These are phyloP conservation scores for Pisolithus sp. DNA, from an alignment of 768 basidiomycete species.

Conservation along the genomic window DNA sequence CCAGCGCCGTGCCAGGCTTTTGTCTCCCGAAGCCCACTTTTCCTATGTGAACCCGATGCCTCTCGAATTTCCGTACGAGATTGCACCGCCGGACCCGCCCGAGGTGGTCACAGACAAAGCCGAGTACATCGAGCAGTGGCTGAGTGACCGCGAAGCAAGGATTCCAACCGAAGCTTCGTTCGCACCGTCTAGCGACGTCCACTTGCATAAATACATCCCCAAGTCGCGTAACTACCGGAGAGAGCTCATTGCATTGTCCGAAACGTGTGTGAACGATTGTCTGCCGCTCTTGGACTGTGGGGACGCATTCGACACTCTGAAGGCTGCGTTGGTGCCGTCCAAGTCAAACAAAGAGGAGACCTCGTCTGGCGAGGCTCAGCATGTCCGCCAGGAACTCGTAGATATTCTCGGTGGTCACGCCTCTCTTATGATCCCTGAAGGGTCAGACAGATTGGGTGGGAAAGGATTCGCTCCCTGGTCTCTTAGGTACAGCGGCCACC, in stretches of 20 bases:
- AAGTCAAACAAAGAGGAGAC: conserved; percentile 25
- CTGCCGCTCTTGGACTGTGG: conserved; percentile 84
- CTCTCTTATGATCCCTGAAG: conserved; percentile 45
- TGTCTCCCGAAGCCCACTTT: conserved; percentile 58
- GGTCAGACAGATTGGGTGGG: conserved; percentile 19
- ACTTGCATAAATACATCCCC: conserved; percentile 43
- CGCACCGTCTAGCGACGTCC: conserved; percentile 2
- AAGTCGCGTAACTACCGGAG: conserved; percentile 45
- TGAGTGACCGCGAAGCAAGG: conserved; percentile 57
- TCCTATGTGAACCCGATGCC: conserved; percentile 82
- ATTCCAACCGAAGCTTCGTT: conserved; percentile 15
- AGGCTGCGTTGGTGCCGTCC: conserved; percentile 40
- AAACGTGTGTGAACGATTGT: conserved; percentile 62
- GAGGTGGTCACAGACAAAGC: conserved; percentile 46
- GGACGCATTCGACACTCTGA: conserved; percentile 63
- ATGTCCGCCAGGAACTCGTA: conserved; percentile 38
- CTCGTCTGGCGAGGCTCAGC: conserved; percentile 28
- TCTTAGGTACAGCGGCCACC: conserved; percentile 86
- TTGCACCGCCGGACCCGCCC: conserved; percentile 48
- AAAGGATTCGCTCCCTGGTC: conserved; percentile 62
- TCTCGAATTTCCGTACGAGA: conserved; percentile 73
- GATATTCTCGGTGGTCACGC: conserved; percentile 69
- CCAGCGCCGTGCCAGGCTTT: conserved; percentile 62
- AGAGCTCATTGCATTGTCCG: conserved; percentile 68
- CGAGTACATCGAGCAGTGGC: conserved; percentile 71